Base-by-base conservation (phyloP, 768 basidiomycete genomes). In the Cystoderma amianthinum region DNA sequence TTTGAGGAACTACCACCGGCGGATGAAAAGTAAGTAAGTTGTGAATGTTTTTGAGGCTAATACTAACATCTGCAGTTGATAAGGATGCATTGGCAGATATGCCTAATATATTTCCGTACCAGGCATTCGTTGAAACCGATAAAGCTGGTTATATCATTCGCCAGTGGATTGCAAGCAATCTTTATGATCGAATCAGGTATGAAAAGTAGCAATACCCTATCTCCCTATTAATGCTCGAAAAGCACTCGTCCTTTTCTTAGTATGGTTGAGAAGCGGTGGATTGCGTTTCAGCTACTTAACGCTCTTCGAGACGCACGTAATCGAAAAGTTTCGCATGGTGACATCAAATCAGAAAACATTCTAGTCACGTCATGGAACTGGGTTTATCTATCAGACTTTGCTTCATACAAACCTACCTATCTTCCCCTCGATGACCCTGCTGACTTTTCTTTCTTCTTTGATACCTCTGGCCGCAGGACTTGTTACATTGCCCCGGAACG, bases 401-500 rank as follows among this genome's bases (percentile, higher is more conserved):
- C 94, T 0, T 76, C 82, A 0, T 94, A 89, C 75, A 99, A 99
- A 58, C 96, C 94, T 0, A 94, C 92, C 2, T 89, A 81, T 59
- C 78, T 99, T 9, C 96, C 96, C 0, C 74, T 97, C 33, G 92
- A 99, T 55, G 94, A 98, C 56, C 96, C 96, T 3, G 81, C 94
- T 5, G 93, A 95, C 63, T 99, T 97, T 61, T 94, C 93, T 3
- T 96, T 93, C 69, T 99, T 83, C 71, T 98, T 94, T 61, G 96
- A 99, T 61, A 92, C 91, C 3, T 92, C 90, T 10, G 90, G 91
- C 2, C 72, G 92, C 5, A 76, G 95, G 9, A 94, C 90, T 1
- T 99, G 96, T 59, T 98, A 98, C 54, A 69, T 99, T 44, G 96
- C 96, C 0, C 96, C 96, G 0, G 96, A 99, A 52, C 72, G 96